These are phyloP conservation scores for Kwoniella sp. DNA, from an alignment of 768 basidiomycete species.

Conservation along the genomic window DNA sequence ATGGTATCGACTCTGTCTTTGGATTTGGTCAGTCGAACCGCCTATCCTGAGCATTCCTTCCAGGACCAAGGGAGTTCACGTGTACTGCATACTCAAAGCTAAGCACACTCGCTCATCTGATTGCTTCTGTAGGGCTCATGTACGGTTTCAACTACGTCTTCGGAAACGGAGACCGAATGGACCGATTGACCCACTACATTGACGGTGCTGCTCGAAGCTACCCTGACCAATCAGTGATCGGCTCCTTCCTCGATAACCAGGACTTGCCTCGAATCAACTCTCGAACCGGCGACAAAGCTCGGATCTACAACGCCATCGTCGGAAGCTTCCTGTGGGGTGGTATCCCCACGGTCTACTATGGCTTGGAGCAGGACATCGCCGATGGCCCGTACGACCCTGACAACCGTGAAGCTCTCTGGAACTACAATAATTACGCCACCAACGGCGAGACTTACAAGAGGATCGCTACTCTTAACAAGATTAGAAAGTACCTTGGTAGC, in stretches of 20 bases:
- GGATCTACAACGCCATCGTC: constrained; percentile 40
- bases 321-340: constrained; percentile 37
- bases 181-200: constrained; percentile 18
- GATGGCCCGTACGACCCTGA: constrained; percentile 35
- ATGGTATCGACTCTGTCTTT: constrained; percentile 41
- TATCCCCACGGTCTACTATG: constrained; percentile 48
- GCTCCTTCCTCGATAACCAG: constrained; percentile 46
- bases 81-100: no score
- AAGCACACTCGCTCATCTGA: no score
- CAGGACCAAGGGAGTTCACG: no score
- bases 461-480: constrained; percentile 39
- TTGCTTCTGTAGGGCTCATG: constrained; percentile 25
- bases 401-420: constrained; percentile 45
- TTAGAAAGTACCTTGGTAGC: constrained; percentile 28
- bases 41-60: no score
- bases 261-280: constrained; percentile 45
- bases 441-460: constrained; percentile 27
- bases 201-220: constrained; percentile 17
- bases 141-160: constrained; percentile 32
- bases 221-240: constrained; percentile 33
- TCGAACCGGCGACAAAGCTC: constrained; percentile 28
- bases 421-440: constrained; percentile 38
- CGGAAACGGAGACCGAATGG: constrained; percentile 20
- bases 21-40: constrained; percentile 43
- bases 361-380: constrained; percentile 40